These are phyloP conservation scores for Rhodotorula glutinis DNA, from an alignment of 1,284 basidiomycete genomes.

Conservation along the genomic window DNA sequence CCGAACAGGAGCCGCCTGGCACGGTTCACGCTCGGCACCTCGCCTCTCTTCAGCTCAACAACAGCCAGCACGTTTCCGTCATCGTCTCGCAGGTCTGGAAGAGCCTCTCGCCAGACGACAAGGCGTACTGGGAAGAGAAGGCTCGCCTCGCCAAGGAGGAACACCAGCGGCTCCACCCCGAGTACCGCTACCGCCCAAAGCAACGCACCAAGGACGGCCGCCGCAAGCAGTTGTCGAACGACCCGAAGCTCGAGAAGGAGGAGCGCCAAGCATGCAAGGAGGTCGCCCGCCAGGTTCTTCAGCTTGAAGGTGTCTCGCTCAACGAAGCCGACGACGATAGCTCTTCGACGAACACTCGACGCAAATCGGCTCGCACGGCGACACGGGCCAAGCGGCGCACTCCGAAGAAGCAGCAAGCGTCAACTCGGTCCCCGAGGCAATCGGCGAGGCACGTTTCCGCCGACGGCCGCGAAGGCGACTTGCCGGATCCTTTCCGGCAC, in stretches of 20 bases:
- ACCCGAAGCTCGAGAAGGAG: conserved; percentile 4
- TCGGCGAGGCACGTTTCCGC: background rate
- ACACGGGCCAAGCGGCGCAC: background rate
- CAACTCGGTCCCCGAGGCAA: too few relatives aligned
- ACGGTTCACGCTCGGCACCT: conserved; percentile 34
- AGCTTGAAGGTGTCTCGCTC: background rate
- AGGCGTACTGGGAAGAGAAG: conserved; percentile 43
- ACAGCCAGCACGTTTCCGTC: conserved; percentile 45
- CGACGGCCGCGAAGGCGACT: too few relatives aligned
- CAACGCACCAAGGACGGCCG: conserved; percentile 35
- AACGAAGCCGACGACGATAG: background rate
- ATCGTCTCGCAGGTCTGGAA: conserved; percentile 46
- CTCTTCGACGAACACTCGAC: background rate
- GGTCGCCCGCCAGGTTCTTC: conserved; percentile 13
- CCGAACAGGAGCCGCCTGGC: conserved; percentile 23
- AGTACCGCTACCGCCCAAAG: conserved; percentile 45
- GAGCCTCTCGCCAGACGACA: conserved; percentile 39
- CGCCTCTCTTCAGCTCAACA: conserved; percentile 40
- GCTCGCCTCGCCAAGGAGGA: conserved; percentile 44
- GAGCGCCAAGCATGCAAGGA: conserved; percentile 17
- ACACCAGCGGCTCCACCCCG: conserved; percentile 42
- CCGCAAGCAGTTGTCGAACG: conserved; percentile 24
- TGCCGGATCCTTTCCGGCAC: too few relatives aligned
- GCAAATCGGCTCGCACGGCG: background rate
- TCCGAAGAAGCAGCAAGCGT: background rate